Evolutionary conservation across 2,329 filamentous ascomycete species (phyloP).

Genomic region (Furcasterigmium furcatum): DNA sequence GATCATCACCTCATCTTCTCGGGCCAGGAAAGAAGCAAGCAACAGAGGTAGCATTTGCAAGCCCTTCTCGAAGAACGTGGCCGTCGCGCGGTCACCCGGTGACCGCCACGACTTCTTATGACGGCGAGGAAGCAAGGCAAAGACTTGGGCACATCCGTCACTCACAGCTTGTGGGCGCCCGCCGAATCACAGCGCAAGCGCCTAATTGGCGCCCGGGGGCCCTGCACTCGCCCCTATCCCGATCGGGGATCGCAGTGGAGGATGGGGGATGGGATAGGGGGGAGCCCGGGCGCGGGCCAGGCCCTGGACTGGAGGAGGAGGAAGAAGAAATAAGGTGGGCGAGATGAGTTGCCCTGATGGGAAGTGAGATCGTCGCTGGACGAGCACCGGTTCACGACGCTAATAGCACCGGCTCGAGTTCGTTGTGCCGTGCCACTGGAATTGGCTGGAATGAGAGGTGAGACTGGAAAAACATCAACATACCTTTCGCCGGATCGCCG

Average conservation of each 20-base stretch:
- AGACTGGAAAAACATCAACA: constrained; percentile 14
- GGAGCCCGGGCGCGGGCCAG: too few relatives aligned
- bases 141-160: neutral
- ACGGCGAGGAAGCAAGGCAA: neutral
- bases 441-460: too few relatives aligned
- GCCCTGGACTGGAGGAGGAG: neutral
- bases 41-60: too few relatives aligned
- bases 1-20: too few relatives aligned
- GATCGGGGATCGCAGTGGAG: neutral
- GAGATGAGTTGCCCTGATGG: neutral
- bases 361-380: neutral
- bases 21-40: too few relatives aligned
- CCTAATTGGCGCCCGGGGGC: neutral
- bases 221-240: neutral
- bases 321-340: too few relatives aligned
- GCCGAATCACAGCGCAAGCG: neutral
- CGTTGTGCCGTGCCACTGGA: too few relatives aligned
- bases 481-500: constrained; percentile 55
- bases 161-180: neutral
- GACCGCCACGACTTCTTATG: too few relatives aligned
- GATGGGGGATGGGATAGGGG: neutral
- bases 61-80: too few relatives aligned
- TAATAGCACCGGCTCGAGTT: too few relatives aligned
- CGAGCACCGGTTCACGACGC: neutral
- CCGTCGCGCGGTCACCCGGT: too few relatives aligned